Conservation (phyloP, 2,329 filamentous ascomycete species). For the Xylariaceae sp. region DNA sequence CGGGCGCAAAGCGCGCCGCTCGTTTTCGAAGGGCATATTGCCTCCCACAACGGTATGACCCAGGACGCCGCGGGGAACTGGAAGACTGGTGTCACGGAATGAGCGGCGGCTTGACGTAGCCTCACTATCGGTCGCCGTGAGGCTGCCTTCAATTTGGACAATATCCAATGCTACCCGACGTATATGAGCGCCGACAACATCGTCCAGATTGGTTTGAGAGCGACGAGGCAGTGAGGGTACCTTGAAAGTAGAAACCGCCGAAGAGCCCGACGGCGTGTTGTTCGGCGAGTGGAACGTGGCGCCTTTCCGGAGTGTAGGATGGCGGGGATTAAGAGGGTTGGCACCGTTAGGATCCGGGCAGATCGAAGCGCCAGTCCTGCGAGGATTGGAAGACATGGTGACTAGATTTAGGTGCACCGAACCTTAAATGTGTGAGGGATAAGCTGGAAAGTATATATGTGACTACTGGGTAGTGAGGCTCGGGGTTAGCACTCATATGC, state of each 20-base stretch:
- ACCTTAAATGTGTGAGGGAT: slow-evolving; percentile 18
- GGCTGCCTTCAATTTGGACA: slow-evolving; percentile 58
- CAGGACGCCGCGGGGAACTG: slow-evolving; percentile 55
- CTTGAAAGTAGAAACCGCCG: slow-evolving; percentile 34
- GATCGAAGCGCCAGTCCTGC: slow-evolving; percentile 40
- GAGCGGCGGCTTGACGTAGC: slow-evolving; percentile 36
- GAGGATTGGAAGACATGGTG: slow-evolving; percentile 46
- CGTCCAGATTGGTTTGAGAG: slow-evolving; percentile 64
- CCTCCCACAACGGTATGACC: slow-evolving; percentile 49
- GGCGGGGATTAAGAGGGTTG: slow-evolving; percentile 44
- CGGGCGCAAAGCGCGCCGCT: slow-evolving; percentile 48
- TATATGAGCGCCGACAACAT: slow-evolving; percentile 63
- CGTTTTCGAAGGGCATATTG: slow-evolving; percentile 41
- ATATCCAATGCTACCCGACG: slow-evolving; percentile 64
- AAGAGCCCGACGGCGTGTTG: slow-evolving; percentile 37
- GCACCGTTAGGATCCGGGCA: slow-evolving; percentile 37
- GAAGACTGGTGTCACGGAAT: slow-evolving; percentile 52
- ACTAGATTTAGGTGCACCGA: slow-evolving; percentile 24
- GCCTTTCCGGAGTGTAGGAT: slow-evolving; percentile 61
- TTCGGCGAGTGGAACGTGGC: slow-evolving; percentile 58
- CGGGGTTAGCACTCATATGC: slow-evolving; percentile 30
- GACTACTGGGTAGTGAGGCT: slow-evolving; percentile 26
- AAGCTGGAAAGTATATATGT: slow-evolving; percentile 17
- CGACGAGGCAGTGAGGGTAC: slow-evolving; percentile 56
- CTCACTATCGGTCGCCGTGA: slow-evolving; percentile 42